phyloP scores from a whole-genome alignment of 495 filamentous ascomycete species.

The Neurospora cerealis region DNA sequence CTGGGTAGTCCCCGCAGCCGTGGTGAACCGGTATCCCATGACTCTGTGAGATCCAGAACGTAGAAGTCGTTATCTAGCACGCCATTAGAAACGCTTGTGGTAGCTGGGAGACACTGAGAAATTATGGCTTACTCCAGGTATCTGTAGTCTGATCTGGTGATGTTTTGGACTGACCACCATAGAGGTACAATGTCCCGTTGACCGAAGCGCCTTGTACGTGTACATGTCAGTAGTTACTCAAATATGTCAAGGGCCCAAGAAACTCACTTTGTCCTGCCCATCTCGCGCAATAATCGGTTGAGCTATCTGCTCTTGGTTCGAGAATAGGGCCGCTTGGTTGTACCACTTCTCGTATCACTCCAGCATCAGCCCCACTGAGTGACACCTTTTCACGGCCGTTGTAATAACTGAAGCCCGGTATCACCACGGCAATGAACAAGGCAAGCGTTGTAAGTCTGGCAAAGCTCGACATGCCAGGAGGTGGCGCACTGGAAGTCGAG shows the following conservation, averaged over 20 bases:
- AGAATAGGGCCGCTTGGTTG: constrained; percentile 17
- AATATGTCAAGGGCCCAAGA: neutral
- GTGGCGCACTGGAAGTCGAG: constrained; percentile 28
- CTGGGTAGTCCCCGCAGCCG: constrained; percentile 47
- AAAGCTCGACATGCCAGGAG: constrained; percentile 26
- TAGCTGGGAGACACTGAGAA: neutral
- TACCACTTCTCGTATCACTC: constrained; percentile 25
- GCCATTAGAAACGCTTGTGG: constrained; percentile 12
- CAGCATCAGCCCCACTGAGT: constrained; percentile 34
- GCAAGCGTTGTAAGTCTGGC: constrained; percentile 38
- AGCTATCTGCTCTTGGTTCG: constrained; percentile 30
- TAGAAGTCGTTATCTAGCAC: constrained; percentile 58
- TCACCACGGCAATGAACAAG: constrained; percentile 42
- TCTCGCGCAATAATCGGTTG: constrained; percentile 51
- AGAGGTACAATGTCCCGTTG: constrained; percentile 67
- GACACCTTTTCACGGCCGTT: constrained; percentile 23
- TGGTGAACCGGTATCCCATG: constrained; percentile 58
- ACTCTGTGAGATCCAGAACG: constrained; percentile 51
- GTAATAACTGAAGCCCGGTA: constrained; percentile 37
- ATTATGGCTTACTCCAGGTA: constrained; percentile 51
- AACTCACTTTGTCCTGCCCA: constrained; percentile 57
- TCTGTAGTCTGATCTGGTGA: constrained; percentile 40
- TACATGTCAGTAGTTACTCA: constrained; percentile 4
- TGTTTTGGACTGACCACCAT: constrained; percentile 53
- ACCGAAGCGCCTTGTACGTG: constrained; percentile 37